phyloP scores from a whole-genome alignment of 768 basidiomycete species.

The Phanerodontia chrysosporium region DNA sequence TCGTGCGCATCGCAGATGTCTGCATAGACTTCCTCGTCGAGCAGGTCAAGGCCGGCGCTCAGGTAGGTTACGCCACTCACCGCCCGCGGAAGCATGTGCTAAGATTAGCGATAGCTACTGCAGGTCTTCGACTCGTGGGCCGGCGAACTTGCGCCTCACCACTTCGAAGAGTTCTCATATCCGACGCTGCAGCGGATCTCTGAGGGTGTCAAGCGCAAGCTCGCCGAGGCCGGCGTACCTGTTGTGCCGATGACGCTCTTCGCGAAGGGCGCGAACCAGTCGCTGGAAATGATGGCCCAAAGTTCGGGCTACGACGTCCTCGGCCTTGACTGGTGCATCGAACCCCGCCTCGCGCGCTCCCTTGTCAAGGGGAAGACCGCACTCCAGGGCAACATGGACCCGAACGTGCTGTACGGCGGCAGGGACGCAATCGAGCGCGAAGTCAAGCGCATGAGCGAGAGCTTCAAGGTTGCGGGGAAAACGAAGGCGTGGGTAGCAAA shows the following conservation, averaged over 20 bases:
- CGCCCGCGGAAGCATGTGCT: not conserved
- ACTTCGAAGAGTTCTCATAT: conserved; percentile 81
- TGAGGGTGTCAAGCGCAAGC: conserved; percentile 54
- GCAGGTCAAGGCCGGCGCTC: conserved; percentile 92
- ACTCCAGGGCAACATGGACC: conserved; percentile 94
- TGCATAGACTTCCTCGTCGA: conserved; percentile 89
- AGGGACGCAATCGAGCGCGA: conserved; percentile 79
- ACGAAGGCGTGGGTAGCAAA: conserved; percentile 91
- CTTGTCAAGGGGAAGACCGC: conserved; percentile 60
- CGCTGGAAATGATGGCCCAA: conserved; percentile 55
- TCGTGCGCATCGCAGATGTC: conserved; percentile 79
- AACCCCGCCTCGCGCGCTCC: conserved; percentile 65
- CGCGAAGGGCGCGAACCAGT: conserved; percentile 87
- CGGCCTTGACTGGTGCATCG: conserved; percentile 88
- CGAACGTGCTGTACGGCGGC: conserved; percentile 81
- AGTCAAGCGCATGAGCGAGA: conserved; percentile 76
- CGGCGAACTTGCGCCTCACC: conserved; percentile 84
- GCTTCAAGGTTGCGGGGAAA: conserved; percentile 57
- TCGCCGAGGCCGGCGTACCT: conserved; percentile 50
- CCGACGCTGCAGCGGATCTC: conserved; percentile 77
- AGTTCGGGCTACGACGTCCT: conserved; percentile 80
- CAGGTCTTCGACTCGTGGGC: conserved; percentile 99
- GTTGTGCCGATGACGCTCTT: conserved; percentile 84
- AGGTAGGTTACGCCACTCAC: conserved; percentile 49
- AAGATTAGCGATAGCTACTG: conserved; percentile 55